These are phyloP conservation scores for Aurantiochytrium sp. DNA, from an alignment of 108 stramenopile species.

Conservation along the genomic window DNA sequence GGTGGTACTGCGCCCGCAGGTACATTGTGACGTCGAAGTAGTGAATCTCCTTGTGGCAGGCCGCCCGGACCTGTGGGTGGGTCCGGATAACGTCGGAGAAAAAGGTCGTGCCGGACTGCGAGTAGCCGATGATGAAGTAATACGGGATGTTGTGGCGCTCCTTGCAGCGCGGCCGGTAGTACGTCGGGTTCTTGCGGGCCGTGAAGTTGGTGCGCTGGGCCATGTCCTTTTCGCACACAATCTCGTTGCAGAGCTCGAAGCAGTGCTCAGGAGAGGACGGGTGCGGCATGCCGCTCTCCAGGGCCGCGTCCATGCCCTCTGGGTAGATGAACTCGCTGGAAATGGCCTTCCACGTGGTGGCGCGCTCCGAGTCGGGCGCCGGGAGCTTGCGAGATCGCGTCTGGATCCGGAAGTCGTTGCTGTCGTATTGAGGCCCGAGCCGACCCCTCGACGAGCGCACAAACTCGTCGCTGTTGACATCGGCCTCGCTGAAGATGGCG, in stretches of 20 bases:
- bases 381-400: background rate
- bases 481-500: no score
- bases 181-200: background rate
- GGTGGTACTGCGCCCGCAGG: background rate
- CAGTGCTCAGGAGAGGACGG: background rate
- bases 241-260: background rate
- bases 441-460: no score
- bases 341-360: background rate
- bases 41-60: background rate
- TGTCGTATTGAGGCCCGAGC: background rate
- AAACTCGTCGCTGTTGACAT: no score
- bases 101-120: background rate
- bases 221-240: background rate
- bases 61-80: background rate
- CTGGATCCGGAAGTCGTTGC: background rate
- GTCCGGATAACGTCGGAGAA: background rate
- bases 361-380: background rate
- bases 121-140: conserved; percentile 13
- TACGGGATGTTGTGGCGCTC: background rate
- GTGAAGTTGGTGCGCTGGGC: background rate
- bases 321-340: background rate
- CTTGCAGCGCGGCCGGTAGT: background rate
- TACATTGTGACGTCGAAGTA: background rate
- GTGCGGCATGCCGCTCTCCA: background rate
- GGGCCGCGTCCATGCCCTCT: background rate